Percentiles rank a stretch among this genome's conserved stretches.
Conservation (phyloP, 805 yeast species). For the Pichia eremophila region DNA sequence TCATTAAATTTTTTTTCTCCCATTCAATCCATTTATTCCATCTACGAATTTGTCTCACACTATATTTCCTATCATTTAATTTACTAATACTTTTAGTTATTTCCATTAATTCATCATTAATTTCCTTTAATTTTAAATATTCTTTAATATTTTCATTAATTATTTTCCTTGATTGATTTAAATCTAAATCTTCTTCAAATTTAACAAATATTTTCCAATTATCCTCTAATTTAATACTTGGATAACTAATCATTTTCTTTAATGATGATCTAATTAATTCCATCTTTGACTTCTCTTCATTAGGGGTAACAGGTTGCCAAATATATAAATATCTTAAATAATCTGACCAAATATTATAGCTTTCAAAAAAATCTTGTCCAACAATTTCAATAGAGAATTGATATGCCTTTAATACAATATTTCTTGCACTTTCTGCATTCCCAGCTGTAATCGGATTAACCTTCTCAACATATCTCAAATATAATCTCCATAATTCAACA, state of each 20-base stretch:
- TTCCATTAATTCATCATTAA: constrained; percentile 61
- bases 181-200: constrained; percentile 73
- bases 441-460: constrained; percentile 54
- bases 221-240: constrained; percentile 63
- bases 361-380: constrained; percentile 60
- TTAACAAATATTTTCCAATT: constrained; percentile 73
- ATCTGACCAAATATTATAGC: constrained; percentile 71
- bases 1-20: constrained; percentile 51
- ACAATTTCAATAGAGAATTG: constrained; percentile 72
- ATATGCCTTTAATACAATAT: constrained; percentile 68
- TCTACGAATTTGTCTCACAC: constrained; percentile 35
- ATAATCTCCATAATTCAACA: constrained; percentile 66
- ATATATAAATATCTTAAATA: constrained; percentile 68
- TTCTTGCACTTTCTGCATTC: constrained; percentile 63
- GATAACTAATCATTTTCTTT: constrained; percentile 62
- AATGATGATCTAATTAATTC: constrained; percentile 69
- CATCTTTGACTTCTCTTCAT: constrained; percentile 78
- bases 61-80: constrained; percentile 11
- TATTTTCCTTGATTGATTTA: constrained; percentile 68
- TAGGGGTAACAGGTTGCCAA: constrained; percentile 70
- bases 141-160: constrained; percentile 74
- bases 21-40: constrained; percentile 77
- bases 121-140: constrained; percentile 79
- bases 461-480: constrained; percentile 68
- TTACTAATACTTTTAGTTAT: constrained; percentile 29